phyloP scores from a whole-genome alignment of 176 grass and related monocot species.

The Triticum dicoccoides region DNA sequence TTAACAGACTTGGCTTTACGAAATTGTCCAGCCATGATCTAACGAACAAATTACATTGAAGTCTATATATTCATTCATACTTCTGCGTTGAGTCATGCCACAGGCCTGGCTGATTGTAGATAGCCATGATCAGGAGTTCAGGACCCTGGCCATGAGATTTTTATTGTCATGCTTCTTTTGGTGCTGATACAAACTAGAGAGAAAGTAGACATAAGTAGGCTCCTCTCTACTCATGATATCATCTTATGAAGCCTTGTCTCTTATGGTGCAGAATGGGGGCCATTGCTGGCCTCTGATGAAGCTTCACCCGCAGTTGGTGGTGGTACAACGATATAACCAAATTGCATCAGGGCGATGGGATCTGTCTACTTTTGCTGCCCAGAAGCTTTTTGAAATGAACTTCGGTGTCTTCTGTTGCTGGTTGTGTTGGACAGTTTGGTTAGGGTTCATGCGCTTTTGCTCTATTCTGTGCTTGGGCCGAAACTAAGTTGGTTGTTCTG shows the following conservation, averaged over 20 bases:
- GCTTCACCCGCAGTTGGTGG: not conserved
- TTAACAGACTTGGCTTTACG: not conserved
- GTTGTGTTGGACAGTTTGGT: not conserved
- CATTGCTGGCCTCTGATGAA: not conserved
- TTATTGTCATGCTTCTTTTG: no score
- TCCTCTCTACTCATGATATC: not conserved
- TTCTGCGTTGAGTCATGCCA: not conserved
- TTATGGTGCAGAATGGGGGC: not conserved
- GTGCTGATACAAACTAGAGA: not conserved
- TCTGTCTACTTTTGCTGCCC: not conserved
- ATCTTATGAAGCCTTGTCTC: not conserved
- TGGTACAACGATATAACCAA: not conserved
- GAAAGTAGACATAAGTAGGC: not conserved
- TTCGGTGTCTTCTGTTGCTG: not conserved
- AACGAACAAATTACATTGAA: no score
- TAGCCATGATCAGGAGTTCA: not conserved
- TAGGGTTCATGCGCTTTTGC: not conserved
- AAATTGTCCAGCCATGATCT: no score
- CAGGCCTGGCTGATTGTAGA: not conserved
- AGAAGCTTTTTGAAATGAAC: not conserved
- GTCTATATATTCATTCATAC: no score
- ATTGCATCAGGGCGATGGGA: not conserved
- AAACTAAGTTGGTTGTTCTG: no score
- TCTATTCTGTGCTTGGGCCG: not conserved
- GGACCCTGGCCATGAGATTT: not conserved